These are phyloP conservation scores for Bimuria novae-zelandiae DNA, from an alignment of 2,329 filamentous ascomycete species.

Conservation along the genomic window DNA sequence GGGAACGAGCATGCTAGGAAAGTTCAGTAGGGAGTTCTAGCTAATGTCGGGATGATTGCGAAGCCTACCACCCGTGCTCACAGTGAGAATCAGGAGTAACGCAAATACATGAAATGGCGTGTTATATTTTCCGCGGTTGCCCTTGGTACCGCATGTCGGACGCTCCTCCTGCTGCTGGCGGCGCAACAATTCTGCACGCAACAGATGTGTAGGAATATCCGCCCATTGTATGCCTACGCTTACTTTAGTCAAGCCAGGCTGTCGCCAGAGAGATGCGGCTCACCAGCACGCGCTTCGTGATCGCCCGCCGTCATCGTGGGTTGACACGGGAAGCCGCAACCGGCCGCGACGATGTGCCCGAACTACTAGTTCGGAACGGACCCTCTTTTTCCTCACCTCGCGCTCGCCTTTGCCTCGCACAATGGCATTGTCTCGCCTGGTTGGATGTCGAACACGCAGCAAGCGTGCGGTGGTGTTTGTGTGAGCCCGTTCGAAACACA, in stretches of 20 bases:
- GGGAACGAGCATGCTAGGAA: slow-evolving; percentile 47
- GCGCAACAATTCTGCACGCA: slow-evolving; percentile 56
- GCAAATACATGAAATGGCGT: slow-evolving; percentile 61
- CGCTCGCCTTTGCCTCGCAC: background rate
- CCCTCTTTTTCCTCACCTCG: slow-evolving; percentile 9
- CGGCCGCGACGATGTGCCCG: slow-evolving; percentile 19
- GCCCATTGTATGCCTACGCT: slow-evolving; percentile 39
- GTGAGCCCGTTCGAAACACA: slow-evolving; percentile 1
- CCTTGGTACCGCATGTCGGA: slow-evolving; percentile 59
- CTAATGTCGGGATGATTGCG: background rate
- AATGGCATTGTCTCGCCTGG: slow-evolving; percentile 3
- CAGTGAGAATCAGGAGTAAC: slow-evolving; percentile 59
- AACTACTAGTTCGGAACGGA: slow-evolving; percentile 2
- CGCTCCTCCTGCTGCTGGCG: slow-evolving; percentile 51
- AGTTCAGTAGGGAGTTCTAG: slow-evolving; percentile 18
- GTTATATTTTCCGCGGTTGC: slow-evolving; percentile 56
- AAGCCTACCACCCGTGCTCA: slow-evolving; percentile 57
- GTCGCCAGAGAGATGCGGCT: background rate
- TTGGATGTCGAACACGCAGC: background rate
- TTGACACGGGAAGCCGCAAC: slow-evolving; percentile 1
- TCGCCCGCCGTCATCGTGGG: background rate
- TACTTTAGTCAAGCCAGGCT: slow-evolving; percentile 18
- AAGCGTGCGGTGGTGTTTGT: slow-evolving; percentile 7
- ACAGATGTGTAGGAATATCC: slow-evolving; percentile 49
- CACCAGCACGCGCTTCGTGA: background rate